Base-by-base conservation (phyloP, 164 flowering plant genomes). In the Annona squamosa region DNA sequence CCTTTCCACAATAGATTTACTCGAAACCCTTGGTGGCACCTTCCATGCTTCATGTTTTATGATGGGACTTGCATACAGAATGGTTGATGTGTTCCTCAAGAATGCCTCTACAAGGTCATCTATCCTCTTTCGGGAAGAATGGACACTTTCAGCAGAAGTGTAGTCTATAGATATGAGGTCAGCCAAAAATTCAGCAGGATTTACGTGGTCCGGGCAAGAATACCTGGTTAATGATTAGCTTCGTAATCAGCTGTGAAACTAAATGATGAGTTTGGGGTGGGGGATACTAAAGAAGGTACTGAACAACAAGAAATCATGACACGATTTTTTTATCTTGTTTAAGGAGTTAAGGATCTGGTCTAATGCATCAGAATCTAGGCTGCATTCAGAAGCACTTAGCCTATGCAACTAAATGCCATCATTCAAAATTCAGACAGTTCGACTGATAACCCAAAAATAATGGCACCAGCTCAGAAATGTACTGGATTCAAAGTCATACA, bases 131-230 rank as follows among this genome's bases (percentile, higher is more conserved):
- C 79, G 91, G 65, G 99, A 91, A 72, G 85, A 77, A 81, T 80
- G 79, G 9, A 90, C 92, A 82, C 91, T 91, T 71, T 89, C 94
- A 62, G 91, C 73, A 67, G 97, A 93, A 82, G 87, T 87, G 83
- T 93, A 95, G 81, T 95, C 99, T 26, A 95, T 64, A 1, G 99
- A 95, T 82, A 95, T 95, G 71, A 95, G 97, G 85, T 95, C 98
- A 65, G 99, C 99, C 81, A 95, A 79, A 88, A 90, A 95, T 72
- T 95, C 99, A 47, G 99, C 98, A 73, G 99, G 99, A 81, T 95
- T 95, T 61, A 87, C 95, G 81, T 90, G 98, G 79, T 85, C 91
- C 65, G 98, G 97, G 82, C 98, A 95, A 48, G 1, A 43, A 73
- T 87, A 95, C 91, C 98, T 95, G 45, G 44, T 59, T 48, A 69